Evolutionary conservation across 2,329 filamentous ascomycete species (phyloP), one percentile per base, ranked within the genome.

Genomic region (Setomelanomma holmii): DNA sequence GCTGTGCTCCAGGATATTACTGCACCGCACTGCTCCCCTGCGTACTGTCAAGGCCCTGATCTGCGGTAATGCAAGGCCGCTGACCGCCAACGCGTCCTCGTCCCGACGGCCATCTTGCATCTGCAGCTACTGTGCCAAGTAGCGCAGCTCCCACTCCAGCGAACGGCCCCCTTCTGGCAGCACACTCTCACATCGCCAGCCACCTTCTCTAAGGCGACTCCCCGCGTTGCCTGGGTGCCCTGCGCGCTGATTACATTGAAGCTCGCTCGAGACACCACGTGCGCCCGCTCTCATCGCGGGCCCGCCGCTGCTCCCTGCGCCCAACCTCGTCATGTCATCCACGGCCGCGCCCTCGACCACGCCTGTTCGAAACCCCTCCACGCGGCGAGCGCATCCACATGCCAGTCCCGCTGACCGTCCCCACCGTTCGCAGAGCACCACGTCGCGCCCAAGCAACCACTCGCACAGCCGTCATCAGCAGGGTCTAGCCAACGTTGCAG

Each of bases 401-500:
- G 51, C 54, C 58, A 60, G 59, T 44, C 58, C 67, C 36, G 49
- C 63, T 36, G 71, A 74, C 53, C 66, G 71, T 40, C 72, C 73
- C 46, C 67, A 71, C 52, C 72, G 72, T 55, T 66, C 72, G 30
- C 68, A 73, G 51, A 74, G 76, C 56, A 71, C 73, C 54, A 61
- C 66, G 20, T 55, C 65, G 14, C 64, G 72, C 11, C 65, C 66
- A 42, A 69, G 49, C 48, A 44, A 49, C 64, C 64, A 63, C 60
- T 53, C 53, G 62, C 57, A 56, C 53, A 49, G 39, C 41, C 67
- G 63, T 52, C 81, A 77, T 67, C 79, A 76, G 64, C 73, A 74
- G 42, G 76, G 78, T 39, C 77, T 86, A 39, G 77, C 78, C 50
- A 79, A 78, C 69, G 80, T 84, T 63, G 79, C 81, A 50, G 86